A percentile compares a stretch with the other conserved stretches of the same genome.
Evolutionary conservation across 352 stramenopile genomes (phyloP).

Genomic region (Pilasporangium apinafurcum): DNA sequence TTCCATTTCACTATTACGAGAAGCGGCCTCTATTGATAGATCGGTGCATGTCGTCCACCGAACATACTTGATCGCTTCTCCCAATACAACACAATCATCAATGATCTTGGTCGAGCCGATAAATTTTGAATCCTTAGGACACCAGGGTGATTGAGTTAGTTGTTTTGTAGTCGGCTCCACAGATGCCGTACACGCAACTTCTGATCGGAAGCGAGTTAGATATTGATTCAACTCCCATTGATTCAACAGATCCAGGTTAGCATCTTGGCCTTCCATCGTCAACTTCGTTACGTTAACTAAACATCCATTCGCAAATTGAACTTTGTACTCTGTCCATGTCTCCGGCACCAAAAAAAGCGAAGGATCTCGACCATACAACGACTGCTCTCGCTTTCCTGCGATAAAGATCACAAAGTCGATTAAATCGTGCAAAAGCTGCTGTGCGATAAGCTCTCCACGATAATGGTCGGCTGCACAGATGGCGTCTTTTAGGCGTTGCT

Average conservation of each 20-base stretch:
- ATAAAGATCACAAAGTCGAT: constrained; percentile 52
- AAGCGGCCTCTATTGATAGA: no score
- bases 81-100: constrained; percentile 40
- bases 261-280: neutral
- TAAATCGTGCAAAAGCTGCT: constrained; percentile 32
- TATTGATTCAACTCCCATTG: constrained; percentile 41
- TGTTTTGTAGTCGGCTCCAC: constrained; percentile 11
- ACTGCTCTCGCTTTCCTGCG: constrained; percentile 42
- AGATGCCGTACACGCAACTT: constrained; percentile 9
- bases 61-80: constrained; percentile 58
- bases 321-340: constrained; percentile 51
- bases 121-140: constrained; percentile 33
- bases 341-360: constrained; percentile 30
- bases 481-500: constrained; percentile 21
- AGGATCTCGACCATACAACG: constrained; percentile 21
- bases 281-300: neutral
- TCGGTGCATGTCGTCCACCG: no score
- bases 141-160: constrained; percentile 16
- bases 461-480: constrained; percentile 25
- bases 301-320: constrained; percentile 27
- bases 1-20: no score
- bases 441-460: constrained; percentile 34
- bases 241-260: constrained; percentile 10
- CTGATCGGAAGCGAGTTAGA: constrained; percentile 23
- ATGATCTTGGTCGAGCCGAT: constrained; percentile 29